These are phyloP conservation scores for Stagonosporopsis vannaccii DNA, from an alignment of 2,329 filamentous ascomycete species.

Conservation along the genomic window DNA sequence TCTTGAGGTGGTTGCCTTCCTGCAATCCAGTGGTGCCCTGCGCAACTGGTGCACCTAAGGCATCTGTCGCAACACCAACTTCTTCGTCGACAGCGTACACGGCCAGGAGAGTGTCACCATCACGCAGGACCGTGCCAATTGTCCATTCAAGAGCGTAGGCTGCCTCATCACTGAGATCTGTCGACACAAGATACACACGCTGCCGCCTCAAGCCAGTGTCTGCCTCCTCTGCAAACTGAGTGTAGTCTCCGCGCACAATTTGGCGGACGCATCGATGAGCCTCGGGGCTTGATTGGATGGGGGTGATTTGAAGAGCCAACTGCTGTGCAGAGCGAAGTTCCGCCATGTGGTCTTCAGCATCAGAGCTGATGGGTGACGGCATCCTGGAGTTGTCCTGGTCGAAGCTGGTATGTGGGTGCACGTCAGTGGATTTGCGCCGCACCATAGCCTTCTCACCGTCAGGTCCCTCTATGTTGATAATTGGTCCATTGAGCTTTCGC, in stretches of 20 bases:
- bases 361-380: conserved; percentile 75
- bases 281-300: conserved; percentile 76
- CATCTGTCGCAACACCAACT: conserved; percentile 58
- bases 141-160: conserved; percentile 97
- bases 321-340: conserved; percentile 90
- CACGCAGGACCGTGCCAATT: conserved; percentile 90
- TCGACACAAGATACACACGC: conserved; percentile 93
- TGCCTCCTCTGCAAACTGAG: conserved; percentile 75
- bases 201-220: conserved; percentile 80
- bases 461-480: conserved; percentile 70
- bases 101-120: conserved; percentile 91
- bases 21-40: conserved; percentile 76
- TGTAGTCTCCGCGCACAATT: conserved; percentile 87
- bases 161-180: conserved; percentile 91
- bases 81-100: conserved; percentile 96
- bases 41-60: conserved; percentile 64
- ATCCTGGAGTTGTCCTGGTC: conserved; percentile 69
- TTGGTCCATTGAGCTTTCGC: conserved; percentile 69
- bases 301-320: conserved; percentile 79
- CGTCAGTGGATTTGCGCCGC: conserved; percentile 57
- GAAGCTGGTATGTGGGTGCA: conserved; percentile 84
- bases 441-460: conserved; percentile 62
- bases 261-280: conserved; percentile 85
- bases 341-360: conserved; percentile 82
- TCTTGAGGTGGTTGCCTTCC: conserved; percentile 76